Conservation (phyloP, 139 green algal genomes). For the Micractinium conductrix region DNA sequence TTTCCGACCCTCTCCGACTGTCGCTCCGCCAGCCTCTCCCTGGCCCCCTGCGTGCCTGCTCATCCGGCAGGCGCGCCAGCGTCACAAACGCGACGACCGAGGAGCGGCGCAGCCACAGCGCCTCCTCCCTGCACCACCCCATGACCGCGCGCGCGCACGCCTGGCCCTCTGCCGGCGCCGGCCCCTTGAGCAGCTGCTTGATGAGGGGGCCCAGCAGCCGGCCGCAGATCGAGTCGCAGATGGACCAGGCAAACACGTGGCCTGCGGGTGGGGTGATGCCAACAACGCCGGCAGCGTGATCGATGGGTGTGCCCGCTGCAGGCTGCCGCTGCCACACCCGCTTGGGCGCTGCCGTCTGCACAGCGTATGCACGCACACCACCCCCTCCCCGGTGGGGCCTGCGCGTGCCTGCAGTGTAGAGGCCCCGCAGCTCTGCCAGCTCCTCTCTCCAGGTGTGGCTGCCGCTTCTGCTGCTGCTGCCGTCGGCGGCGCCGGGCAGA, state of each 20-base stretch:
- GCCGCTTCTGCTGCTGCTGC: too few species aligned
- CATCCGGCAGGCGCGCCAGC: slow-evolving; percentile 1
- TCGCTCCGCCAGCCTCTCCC: not conserved
- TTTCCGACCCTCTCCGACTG: too few species aligned
- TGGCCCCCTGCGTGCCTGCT: not conserved
- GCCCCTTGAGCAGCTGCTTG: slow-evolving; percentile 8
- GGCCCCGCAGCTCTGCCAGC: not conserved
- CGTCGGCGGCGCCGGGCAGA: too few species aligned
- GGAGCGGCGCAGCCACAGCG: slow-evolving; percentile 18
- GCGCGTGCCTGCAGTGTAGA: not conserved
- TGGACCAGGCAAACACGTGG: slow-evolving; percentile 21
- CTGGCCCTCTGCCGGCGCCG: not conserved
- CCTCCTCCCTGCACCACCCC: slow-evolving; percentile 9
- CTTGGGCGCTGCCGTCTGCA: too few species aligned
- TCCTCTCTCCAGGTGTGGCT: not conserved
- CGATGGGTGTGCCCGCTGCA: too few species aligned
- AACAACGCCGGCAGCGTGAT: too few species aligned
- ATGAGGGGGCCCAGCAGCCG: slow-evolving; percentile 16
- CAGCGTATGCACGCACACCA: too few species aligned
- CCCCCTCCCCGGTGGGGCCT: too few species aligned
- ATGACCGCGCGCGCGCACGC: not conserved
- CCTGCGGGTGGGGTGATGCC: too few species aligned
- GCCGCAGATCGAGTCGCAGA: slow-evolving; percentile 10
- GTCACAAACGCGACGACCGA: slow-evolving; percentile 14
- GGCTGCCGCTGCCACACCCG: too few species aligned